Percentiles rank a stretch among this genome's conserved stretches.
Evolutionary conservation across 192 early-diverging fungal genomes (phyloP).

Genomic region (Coemansia sp.): DNA sequence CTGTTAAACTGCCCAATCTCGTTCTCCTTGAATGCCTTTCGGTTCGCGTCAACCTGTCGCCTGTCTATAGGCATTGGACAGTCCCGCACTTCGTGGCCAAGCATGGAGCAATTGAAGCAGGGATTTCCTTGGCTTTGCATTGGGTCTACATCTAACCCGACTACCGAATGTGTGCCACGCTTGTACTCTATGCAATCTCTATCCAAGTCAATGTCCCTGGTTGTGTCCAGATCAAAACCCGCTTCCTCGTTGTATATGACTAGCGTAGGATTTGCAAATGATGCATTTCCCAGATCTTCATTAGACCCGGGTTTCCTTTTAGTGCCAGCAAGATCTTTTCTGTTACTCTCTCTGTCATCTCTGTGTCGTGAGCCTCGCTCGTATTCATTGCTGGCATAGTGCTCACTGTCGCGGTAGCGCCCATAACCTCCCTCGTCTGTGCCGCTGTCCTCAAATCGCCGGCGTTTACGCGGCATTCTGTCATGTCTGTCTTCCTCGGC

Average conservation of each 20-base stretch:
- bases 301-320: not conserved
- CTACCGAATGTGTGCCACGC: slow-evolving; percentile 23
- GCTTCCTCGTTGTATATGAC: slow-evolving; percentile 24
- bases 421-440: slow-evolving; percentile 2
- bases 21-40: slow-evolving; percentile 27
- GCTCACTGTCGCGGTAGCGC: not conserved
- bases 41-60: slow-evolving; percentile 31
- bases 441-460: slow-evolving; percentile 22
- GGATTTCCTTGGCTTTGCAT: slow-evolving; percentile 32
- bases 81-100: slow-evolving; percentile 37
- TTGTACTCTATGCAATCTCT: slow-evolving; percentile 12
- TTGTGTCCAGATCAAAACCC: slow-evolving; percentile 39
- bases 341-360: not conserved
- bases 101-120: slow-evolving; percentile 52
- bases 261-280: not conserved
- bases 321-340: not conserved
- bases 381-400: not conserved
- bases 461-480: slow-evolving; percentile 27
- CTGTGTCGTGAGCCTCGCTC: not conserved
- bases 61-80: slow-evolving; percentile 39
- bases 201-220: slow-evolving; percentile 12
- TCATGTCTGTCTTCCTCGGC: not conserved
- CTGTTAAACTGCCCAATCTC: slow-evolving; percentile 24
- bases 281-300: not conserved
- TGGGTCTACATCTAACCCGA: slow-evolving; percentile 24